Evolutionary conservation across 108 stramenopile genomes (phyloP), one percentile per base, ranked within the genome.

Genomic region (Pseudonitzschia pungens): DNA sequence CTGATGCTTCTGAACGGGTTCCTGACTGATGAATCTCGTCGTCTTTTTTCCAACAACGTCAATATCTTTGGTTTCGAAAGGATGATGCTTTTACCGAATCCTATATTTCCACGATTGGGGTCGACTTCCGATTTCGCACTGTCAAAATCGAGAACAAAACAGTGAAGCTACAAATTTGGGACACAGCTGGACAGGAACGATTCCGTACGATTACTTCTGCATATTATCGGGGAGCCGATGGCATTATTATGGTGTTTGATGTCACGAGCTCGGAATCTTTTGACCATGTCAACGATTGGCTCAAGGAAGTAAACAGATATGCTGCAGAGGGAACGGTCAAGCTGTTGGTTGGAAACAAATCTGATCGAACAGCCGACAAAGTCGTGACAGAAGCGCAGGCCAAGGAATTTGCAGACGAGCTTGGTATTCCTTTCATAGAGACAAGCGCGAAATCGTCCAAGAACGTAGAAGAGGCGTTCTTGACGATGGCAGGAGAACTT

Each of bases 71-170:
- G 29, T 58, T 66, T 31, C 3, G 21, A 31, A 32, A 94, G 90
- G 99, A 99, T 78, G 98, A 98, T 77, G 94, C 96, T 14, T 99
- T 98, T 75, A 97, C 97, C 21, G 99, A 99, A 72, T 96, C 92
- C 22, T 98, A 97, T 81, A 98, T 98, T 79, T 96, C 95, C 70
- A 99, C 99, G 22, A 99, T 99, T 79, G 99, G 99, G 31, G 99
- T 99, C 12, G 99, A 99, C 83, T 99, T 99, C 84, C 92, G 96
- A 69, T 98, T 98, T 71, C 91, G 97, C 57, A 97, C 97, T 9
- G 95, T 98, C n/a, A 97, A 97, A 71, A 89, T 98, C 44, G 95
- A 99, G 53, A 94, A 87, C 60, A 97, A 97, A 86, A 93, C 91
- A n/a, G 93, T 96, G 71, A 97, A 99, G 79, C 84, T 97, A 21